These are phyloP conservation scores for Chondrus crispus DNA, from an alignment of 23 red algal species.

Conservation along the genomic window DNA sequence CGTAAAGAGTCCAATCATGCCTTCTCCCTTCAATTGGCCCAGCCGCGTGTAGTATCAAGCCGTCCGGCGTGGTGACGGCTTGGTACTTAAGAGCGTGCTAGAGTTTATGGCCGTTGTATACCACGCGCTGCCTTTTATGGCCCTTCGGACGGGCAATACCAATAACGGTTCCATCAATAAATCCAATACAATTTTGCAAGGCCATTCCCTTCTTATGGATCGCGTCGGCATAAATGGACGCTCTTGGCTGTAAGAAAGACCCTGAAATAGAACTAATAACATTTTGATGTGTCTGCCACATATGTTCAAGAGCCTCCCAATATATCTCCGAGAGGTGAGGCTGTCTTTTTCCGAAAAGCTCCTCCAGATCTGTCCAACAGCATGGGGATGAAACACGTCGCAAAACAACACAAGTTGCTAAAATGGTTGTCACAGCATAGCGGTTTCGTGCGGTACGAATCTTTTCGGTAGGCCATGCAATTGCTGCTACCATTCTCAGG, in stretches of 20 bases:
- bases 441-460: background rate
- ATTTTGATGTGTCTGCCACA: background rate
- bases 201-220: background rate
- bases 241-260: background rate
- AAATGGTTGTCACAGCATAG: background rate
- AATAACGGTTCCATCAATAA: background rate
- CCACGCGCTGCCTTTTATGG: too few species aligned
- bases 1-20: too few species aligned
- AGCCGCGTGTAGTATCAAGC: too few species aligned
- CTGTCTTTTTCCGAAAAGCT: background rate
- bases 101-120: too few species aligned
- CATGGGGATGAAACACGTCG: background rate
- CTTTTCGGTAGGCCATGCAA: background rate
- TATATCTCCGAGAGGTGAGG: background rate
- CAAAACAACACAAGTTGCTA: background rate
- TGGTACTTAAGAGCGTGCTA: too few species aligned
- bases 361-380: background rate
- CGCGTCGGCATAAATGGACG: background rate
- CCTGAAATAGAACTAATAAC: background rate
- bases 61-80: too few species aligned
- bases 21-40: too few species aligned
- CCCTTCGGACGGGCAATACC: too few species aligned
- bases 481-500: background rate
- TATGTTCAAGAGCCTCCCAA: background rate
- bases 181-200: too few species aligned